These are phyloP conservation scores for Alternaria sp. DNA, from an alignment of 2,329 filamentous ascomycete genomes.

Conservation along the genomic window DNA sequence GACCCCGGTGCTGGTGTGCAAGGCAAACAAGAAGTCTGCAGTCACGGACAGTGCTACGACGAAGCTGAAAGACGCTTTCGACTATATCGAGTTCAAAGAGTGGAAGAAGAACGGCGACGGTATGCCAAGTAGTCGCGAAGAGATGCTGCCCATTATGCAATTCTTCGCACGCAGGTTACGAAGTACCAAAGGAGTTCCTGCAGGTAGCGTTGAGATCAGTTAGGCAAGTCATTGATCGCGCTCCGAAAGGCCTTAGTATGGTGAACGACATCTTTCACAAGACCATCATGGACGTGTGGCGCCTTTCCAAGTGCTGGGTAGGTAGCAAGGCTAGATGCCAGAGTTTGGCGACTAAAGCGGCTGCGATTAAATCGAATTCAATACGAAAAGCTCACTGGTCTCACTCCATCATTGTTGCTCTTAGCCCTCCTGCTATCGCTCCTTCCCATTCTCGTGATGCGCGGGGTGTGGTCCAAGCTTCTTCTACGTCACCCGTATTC, in stretches of 20 bases:
- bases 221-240: conserved; percentile 15
- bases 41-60: conserved; percentile 71
- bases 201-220: conserved; percentile 61
- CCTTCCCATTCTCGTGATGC: conserved; percentile 11
- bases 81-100: conserved; percentile 51
- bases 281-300: not conserved
- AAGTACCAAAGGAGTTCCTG: conserved; percentile 62
- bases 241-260: not conserved
- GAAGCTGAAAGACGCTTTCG: conserved; percentile 72
- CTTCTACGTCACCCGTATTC: conserved; percentile 25
- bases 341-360: not conserved
- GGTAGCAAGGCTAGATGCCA: conserved; percentile 2
- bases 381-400: not conserved
- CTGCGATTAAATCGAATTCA: not conserved
- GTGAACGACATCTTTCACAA: not conserved
- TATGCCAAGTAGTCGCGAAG: conserved; percentile 85
- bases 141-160: conserved; percentile 91
- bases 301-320: conserved; percentile 16
- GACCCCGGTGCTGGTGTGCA: conserved; percentile 71
- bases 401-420: not conserved
- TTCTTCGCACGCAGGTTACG: conserved; percentile 75
- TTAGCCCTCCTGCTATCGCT: not conserved
- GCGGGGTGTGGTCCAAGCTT: conserved; percentile 24
- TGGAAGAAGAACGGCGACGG: conserved; percentile 70
- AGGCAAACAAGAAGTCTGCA: conserved; percentile 60